These are phyloP conservation scores for Mortierella sp. DNA, from an alignment of 371 early-diverging fungal species.

Conservation along the genomic window DNA sequence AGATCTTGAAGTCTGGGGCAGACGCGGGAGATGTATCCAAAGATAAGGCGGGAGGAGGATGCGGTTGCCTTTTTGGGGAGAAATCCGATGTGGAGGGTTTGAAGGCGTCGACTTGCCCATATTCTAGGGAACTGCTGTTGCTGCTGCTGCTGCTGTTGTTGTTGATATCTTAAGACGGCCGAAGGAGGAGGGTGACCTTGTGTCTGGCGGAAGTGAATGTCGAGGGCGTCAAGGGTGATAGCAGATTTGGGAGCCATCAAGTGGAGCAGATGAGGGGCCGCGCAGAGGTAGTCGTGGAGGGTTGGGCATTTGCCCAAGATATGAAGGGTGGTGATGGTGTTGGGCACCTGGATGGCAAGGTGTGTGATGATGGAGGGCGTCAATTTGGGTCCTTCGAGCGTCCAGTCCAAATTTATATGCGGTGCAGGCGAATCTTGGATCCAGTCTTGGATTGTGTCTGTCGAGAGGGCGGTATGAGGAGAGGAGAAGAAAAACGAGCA, in stretches of 20 bases:
- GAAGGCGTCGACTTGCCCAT: neutral
- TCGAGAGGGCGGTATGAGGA: neutral
- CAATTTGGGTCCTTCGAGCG: neutral
- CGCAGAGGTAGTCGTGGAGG: neutral
- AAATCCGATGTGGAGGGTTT: neutral
- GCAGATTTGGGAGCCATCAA: neutral
- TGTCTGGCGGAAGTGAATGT: neutral
- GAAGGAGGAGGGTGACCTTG: neutral
- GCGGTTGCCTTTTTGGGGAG: neutral
- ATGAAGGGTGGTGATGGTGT: neutral
- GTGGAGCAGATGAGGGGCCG: neutral
- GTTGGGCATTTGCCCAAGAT: neutral
- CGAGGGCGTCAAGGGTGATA: neutral
- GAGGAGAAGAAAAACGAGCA: neutral
- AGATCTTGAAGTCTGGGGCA: neutral
- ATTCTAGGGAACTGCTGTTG: neutral
- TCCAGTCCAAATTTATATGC: neutral
- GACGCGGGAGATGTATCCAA: neutral
- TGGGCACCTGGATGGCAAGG: neutral
- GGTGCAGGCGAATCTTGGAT: neutral
- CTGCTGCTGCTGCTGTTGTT: neutral
- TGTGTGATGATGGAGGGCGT: neutral
- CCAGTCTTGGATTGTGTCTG: neutral
- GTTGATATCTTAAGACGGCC: no score
- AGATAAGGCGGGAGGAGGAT: neutral